phyloP scores from a whole-genome alignment of 1,284 basidiomycete genomes.

The Takashimella tepidaria region DNA sequence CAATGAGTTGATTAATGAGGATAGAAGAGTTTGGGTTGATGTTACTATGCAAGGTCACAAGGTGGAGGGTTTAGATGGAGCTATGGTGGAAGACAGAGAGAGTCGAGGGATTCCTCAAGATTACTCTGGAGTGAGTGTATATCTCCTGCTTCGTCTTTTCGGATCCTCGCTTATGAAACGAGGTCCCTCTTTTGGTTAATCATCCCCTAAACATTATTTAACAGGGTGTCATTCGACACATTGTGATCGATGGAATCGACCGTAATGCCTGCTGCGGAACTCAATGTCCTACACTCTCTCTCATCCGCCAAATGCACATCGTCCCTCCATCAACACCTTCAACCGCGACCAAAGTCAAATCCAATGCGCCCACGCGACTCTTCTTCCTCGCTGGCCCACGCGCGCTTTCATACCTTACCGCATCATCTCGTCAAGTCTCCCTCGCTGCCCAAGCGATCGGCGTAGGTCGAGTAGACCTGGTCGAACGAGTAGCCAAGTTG shows the following conservation, averaged over 20 bases:
- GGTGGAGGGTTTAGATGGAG: slow-evolving; percentile 12
- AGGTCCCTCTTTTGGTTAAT: neutral
- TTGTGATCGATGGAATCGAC: slow-evolving; percentile 74
- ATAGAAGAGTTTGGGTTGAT: slow-evolving; percentile 36
- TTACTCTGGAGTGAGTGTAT: slow-evolving; percentile 40
- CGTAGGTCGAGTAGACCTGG: slow-evolving; percentile 54
- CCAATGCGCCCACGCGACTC: slow-evolving; percentile 61
- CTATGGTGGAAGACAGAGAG: slow-evolving; percentile 55
- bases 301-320: slow-evolving; percentile 42
- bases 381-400: slow-evolving; percentile 77
- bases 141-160: no score
- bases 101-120: slow-evolving; percentile 59
- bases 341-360: slow-evolving; percentile 28
- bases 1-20: slow-evolving; percentile 55
- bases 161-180: neutral
- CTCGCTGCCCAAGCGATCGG: slow-evolving; percentile 57
- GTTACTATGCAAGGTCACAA: slow-evolving; percentile 27
- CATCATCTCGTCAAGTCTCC: slow-evolving; percentile 56
- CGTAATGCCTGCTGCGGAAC: slow-evolving; percentile 81
- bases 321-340: slow-evolving; percentile 51
- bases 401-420: slow-evolving; percentile 58
- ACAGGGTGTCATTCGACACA: slow-evolving; percentile 67
- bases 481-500: slow-evolving; percentile 51
- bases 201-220: no score
- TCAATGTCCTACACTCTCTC: slow-evolving; percentile 51